Conservation (phyloP, 257 asterid genomes). For the Nicotiana otophora region DNA sequence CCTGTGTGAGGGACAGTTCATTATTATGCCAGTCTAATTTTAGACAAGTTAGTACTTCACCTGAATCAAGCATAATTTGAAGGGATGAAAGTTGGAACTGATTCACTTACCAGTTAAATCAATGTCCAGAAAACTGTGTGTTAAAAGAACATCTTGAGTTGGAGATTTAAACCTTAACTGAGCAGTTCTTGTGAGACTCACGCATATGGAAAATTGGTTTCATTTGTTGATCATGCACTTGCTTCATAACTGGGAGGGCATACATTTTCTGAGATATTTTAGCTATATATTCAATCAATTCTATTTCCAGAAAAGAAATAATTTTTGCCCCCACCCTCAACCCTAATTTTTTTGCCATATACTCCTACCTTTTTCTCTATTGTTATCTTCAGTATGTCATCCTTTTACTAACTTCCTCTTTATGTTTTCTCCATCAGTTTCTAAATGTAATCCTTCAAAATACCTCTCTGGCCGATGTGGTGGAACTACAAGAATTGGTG, state of each 20-base stretch:
- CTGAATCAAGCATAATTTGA: not conserved
- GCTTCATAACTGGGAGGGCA: not conserved
- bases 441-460: constrained; percentile 31
- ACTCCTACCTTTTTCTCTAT: not conserved
- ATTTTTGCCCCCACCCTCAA: not conserved
- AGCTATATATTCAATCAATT: not conserved
- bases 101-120: not conserved
- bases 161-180: not conserved
- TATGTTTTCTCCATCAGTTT: constrained; percentile 28
- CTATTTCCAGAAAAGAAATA: not conserved
- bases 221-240: not conserved
- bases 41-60: not conserved
- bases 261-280: not conserved
- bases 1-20: not conserved
- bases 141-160: not conserved
- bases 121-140: not conserved
- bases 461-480: constrained; percentile 44
- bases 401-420: constrained; percentile 8
- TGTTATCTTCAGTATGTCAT: not conserved
- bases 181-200: not conserved
- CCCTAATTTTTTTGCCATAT: not conserved
- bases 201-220: not conserved
- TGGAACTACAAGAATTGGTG: constrained; percentile 33
- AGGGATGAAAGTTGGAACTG: not conserved
- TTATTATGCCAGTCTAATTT: not conserved